Base-by-base conservation (phyloP, 1,284 basidiomycete genomes). In the Boletus subluridellus region DNA sequence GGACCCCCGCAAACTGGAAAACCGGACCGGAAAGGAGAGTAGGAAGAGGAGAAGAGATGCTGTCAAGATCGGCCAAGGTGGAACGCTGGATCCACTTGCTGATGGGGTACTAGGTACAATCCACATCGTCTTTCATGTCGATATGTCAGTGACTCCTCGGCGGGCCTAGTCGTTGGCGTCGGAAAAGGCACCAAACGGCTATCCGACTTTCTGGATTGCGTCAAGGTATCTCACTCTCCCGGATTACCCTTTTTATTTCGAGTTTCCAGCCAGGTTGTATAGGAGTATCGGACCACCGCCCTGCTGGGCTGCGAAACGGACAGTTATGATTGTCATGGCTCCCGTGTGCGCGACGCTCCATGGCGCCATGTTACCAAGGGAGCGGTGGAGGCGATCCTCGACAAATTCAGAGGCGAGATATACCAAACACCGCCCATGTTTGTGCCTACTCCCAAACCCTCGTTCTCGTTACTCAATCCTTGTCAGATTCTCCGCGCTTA, bases 31-130 rank as follows among this genome's bases (percentile, higher is more conserved):
- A 63, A 78, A 73, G 66, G 73, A 68, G 67, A 74, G 66, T 56
- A 75, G 72, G 52, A 81, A 75, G 61, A 76, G 73, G 55, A 77
- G 73, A 28, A 75, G 77, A 47, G 79, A 80, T 52, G 55, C 67
- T 6, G 69, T 94, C 53, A 96, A 96, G 74, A 82, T 95, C 49
- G 94, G 94, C 1, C 93, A 95, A 74, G 94, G 94, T 48, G 95
- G 95, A 17, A 99, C 97, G 4, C 78, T 99, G 48, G 97, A 99
- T 77, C 97, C 97, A 12, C 81, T 99, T 21, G 97, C 97, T n/a
- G 90, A 94, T 70, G 94, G 94, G 49, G 94, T 96, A 24, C 78
- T 94, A 61, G 90, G 90, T 91, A 71, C 61, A 76, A 63, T 57
- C 15, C 17, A 15, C 30, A 47, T 54, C 52, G 32, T 37, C 60